A percentile compares a stretch with the other conserved stretches of the same genome.
These are phyloP conservation scores for Trypanosoma theileri DNA, from an alignment of 208 protist genomes.

Conservation along the genomic window DNA sequence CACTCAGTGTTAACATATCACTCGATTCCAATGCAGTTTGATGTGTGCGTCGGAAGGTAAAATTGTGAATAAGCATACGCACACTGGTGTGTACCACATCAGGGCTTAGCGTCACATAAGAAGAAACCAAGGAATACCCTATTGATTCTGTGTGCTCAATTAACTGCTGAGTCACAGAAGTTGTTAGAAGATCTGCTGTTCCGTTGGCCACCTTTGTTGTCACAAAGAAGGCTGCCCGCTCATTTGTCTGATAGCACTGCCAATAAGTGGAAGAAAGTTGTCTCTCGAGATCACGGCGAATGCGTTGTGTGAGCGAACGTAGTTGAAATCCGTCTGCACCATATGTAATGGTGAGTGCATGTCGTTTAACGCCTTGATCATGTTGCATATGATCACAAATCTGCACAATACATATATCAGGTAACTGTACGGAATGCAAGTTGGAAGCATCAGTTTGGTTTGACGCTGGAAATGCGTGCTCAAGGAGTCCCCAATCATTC, in stretches of 20 bases:
- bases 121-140: constrained; percentile 75
- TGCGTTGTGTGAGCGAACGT: constrained; percentile 62
- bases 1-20: constrained; percentile 38
- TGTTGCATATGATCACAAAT: constrained; percentile 85
- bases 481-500: constrained; percentile 69
- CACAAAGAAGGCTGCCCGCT: constrained; percentile 83
- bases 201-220: constrained; percentile 88
- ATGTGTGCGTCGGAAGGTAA: constrained; percentile 72
- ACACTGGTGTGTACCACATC: constrained; percentile 87
- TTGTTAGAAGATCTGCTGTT: constrained; percentile 81
- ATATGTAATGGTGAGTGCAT: constrained; percentile 87
- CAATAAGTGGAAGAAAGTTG: constrained; percentile 88
- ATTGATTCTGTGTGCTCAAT: constrained; percentile 78
- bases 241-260: constrained; percentile 89
- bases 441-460: constrained; percentile 9
- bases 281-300: constrained; percentile 67
- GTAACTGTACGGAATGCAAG: constrained; percentile 34
- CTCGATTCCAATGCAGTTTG: constrained; percentile 48
- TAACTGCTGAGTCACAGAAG: constrained; percentile 82
- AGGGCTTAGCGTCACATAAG: constrained; percentile 82
- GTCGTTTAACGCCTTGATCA: constrained; percentile 86
- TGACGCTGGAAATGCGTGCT: constrained; percentile 55
- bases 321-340: constrained; percentile 82
- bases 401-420: constrained; percentile 86
- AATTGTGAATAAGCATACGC: constrained; percentile 85